Conservation (phyloP, 345 rosid species). For the Cochlearia excelsa region DNA sequence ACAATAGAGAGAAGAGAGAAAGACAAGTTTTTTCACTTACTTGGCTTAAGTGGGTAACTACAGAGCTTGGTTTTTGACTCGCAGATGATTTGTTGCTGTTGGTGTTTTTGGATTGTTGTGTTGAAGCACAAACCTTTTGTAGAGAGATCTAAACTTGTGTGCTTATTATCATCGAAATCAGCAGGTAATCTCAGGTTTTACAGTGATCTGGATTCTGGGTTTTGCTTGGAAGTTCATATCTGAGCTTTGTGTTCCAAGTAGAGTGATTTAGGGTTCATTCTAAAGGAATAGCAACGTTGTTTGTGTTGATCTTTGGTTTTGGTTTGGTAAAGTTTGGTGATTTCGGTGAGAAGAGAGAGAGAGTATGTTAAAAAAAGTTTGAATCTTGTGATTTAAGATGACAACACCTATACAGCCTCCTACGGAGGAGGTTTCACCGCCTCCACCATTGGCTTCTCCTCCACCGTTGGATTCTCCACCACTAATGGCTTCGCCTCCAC, state of each 20-base stretch:
- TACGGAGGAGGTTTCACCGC: conserved; percentile 46
- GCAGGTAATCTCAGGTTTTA: too few relatives aligned
- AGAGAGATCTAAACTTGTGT: conserved; percentile 22
- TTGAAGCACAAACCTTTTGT: neutral
- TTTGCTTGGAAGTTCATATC: conserved; percentile 8
- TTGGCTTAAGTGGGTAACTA: conserved; percentile 19
- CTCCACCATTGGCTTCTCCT: conserved; percentile 16
- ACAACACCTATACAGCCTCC: conserved; percentile 56
- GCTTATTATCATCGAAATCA: conserved; percentile 8
- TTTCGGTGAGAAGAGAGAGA: conserved; percentile 10
- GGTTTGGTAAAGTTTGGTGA: conserved; percentile 45
- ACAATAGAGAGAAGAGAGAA: neutral
- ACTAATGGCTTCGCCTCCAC: conserved; percentile 22
- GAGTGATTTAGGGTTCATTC: conserved; percentile 7
- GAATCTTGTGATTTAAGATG: conserved; percentile 42
- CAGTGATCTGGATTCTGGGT: neutral
- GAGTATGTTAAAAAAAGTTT: neutral
- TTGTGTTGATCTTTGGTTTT: conserved; percentile 33
- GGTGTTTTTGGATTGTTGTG: neutral
- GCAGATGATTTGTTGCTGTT: neutral
- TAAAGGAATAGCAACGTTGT: neutral
- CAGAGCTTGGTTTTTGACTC: conserved; percentile 14
- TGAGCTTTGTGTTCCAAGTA: conserved; percentile 19
- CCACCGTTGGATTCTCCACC: conserved; percentile 29
- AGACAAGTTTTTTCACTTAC: neutral